These are phyloP conservation scores for Torulaspora pretoriensis DNA, from an alignment of 1,139 yeast species.

Conservation along the genomic window DNA sequence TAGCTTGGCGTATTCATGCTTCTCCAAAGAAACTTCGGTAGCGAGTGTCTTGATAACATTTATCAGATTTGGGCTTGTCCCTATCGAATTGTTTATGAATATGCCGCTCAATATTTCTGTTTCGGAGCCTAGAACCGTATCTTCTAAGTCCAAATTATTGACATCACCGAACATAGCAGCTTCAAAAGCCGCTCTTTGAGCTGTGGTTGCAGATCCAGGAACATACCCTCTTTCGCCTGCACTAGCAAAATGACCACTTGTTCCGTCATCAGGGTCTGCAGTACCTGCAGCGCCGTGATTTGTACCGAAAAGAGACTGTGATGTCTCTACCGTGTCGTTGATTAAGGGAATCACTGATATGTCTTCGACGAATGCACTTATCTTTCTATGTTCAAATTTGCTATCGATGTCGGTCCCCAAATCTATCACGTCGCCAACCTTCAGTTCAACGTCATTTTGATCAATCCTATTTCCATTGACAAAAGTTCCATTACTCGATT, in stretches of 20 bases:
- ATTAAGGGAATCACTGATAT: constrained; percentile 54
- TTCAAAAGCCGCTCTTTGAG: constrained; percentile 49
- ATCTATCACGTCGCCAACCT: constrained; percentile 74
- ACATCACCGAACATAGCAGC: constrained; percentile 79
- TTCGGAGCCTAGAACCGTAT: constrained; percentile 52
- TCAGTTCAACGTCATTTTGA: constrained; percentile 52
- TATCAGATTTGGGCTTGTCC: constrained; percentile 52
- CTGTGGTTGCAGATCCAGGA: constrained; percentile 24
- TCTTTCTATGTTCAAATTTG: constrained; percentile 75
- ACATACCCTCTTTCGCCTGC: constrained; percentile 15
- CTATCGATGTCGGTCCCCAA: constrained; percentile 89
- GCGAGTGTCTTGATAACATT: constrained; percentile 44
- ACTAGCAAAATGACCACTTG: constrained; percentile 17
- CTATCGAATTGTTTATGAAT: constrained; percentile 57
- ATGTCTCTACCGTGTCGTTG: constrained; percentile 19
- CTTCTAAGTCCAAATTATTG: constrained; percentile 55
- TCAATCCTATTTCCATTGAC: constrained; percentile 71
- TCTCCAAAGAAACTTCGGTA: constrained; percentile 46
- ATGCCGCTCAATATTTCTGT: constrained; percentile 57
- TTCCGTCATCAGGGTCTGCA: constrained; percentile 9
- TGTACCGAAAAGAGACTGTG: constrained; percentile 4
- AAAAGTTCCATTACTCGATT: constrained; percentile 92
- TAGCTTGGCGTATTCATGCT: constrained; percentile 43
- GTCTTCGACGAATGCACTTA: constrained; percentile 73
- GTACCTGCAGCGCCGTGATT: neutral